phyloP scores from a whole-genome alignment of 257 asterid genomes.

The Solanum bulbocastanum region DNA sequence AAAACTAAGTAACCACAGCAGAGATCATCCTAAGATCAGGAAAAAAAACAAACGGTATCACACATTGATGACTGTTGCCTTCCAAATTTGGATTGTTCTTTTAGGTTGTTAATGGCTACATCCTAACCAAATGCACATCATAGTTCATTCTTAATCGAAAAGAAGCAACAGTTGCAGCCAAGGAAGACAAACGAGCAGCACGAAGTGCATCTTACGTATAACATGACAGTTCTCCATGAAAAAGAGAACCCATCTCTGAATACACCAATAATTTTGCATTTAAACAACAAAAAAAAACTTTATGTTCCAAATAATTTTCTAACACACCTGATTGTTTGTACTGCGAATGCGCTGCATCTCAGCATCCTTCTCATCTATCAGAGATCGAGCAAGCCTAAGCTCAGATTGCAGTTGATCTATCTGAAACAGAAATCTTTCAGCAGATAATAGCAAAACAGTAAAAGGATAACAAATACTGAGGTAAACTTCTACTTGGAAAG shows the following conservation, averaged over 20 bases:
- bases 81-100: not conserved
- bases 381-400: slow-evolving; percentile 80
- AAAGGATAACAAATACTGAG: not conserved
- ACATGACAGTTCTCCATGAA: not conserved
- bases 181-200: not conserved
- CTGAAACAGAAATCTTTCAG: slow-evolving; percentile 30
- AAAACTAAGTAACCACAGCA: not conserved
- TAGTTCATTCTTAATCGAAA: not conserved
- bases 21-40: not conserved
- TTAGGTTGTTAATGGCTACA: not conserved
- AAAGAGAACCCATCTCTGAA: not conserved
- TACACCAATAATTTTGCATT: not conserved
- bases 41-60: not conserved
- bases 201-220: not conserved
- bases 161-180: not conserved
- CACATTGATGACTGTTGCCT: not conserved
- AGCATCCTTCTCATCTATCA: slow-evolving; percentile 84
- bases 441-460: not conserved
- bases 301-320: not conserved
- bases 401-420: slow-evolving; percentile 93
- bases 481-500: not conserved
- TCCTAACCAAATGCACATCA: not conserved
- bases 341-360: slow-evolving; percentile 65
- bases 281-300: not conserved
- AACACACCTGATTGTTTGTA: slow-evolving; percentile 72